These are phyloP conservation scores for Tulasnella calospora DNA, from an alignment of 768 basidiomycete species.

Conservation along the genomic window DNA sequence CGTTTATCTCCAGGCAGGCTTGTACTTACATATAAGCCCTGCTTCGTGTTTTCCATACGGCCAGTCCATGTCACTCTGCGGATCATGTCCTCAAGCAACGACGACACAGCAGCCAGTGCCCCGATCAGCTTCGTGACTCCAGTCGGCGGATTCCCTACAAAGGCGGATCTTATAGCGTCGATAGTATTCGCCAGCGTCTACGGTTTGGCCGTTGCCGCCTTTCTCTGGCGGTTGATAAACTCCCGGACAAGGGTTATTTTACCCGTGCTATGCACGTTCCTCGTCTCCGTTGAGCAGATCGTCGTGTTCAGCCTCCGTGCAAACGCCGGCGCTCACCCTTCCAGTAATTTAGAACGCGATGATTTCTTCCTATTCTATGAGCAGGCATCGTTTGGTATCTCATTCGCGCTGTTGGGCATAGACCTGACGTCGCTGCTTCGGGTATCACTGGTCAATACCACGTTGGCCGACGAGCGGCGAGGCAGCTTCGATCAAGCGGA, in stretches of 20 bases:
- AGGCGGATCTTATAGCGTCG: slow-evolving; percentile 5
- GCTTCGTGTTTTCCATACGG: neutral
- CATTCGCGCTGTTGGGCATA: neutral
- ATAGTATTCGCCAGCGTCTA: neutral
- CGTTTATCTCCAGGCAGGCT: neutral
- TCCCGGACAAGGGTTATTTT: neutral
- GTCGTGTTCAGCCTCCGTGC: neutral
- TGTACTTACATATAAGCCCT: slow-evolving; percentile 1
- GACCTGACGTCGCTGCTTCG: slow-evolving; percentile 1
- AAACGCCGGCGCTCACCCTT: neutral
- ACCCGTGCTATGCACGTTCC: neutral
- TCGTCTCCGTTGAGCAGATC: neutral
- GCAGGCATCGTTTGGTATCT: neutral
- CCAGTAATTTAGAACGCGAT: neutral
- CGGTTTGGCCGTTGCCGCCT: neutral
- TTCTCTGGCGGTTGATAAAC: neutral
- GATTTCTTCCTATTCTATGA: neutral
- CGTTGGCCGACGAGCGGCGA: slow-evolving; percentile 7
- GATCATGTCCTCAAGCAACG: neutral
- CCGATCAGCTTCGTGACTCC: neutral
- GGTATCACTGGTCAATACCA: slow-evolving; percentile 9
- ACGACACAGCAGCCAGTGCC: neutral
- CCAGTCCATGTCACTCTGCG: neutral
- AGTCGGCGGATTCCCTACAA: slow-evolving; percentile 13
- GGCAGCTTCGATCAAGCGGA: slow-evolving; percentile 11